Percentiles rank a stretch among this genome's conserved stretches.
phyloP scores from a whole-genome alignment of 768 basidiomycete genomes.

The Boletus insuetus region DNA sequence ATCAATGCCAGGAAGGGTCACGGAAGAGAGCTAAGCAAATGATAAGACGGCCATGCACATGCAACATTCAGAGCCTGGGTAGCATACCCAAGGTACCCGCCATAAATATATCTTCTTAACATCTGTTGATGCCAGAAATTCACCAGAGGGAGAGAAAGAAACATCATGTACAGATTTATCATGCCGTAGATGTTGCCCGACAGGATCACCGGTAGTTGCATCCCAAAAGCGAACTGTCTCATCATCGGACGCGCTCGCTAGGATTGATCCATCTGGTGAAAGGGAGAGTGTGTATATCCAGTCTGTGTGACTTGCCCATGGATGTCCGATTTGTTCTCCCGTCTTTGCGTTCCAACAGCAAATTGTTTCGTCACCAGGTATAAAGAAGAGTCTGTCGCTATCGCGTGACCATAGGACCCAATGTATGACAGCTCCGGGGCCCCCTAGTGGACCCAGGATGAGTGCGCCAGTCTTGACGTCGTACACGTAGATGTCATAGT shows the following conservation, averaged over 20 bases:
- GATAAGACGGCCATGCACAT: too few relatives aligned
- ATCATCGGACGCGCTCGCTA: not conserved
- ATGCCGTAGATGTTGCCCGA: not conserved
- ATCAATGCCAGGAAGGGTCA: too few relatives aligned
- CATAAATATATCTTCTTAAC: not conserved
- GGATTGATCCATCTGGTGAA: not conserved
- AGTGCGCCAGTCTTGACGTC: not conserved
- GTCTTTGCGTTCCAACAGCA: not conserved
- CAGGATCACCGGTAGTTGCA: not conserved
- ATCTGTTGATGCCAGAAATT: not conserved
- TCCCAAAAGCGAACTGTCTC: not conserved
- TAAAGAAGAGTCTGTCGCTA: not conserved
- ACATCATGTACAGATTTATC: not conserved
- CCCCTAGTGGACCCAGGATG: not conserved
- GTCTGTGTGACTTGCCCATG: not conserved
- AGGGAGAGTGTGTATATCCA: not conserved
- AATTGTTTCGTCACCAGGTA: not conserved
- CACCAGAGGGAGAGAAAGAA: not conserved
- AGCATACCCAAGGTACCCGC: not conserved
- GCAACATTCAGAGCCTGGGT: too few relatives aligned
- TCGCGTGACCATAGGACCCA: not conserved
- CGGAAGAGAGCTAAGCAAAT: too few relatives aligned
- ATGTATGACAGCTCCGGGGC: not conserved
- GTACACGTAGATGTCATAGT: not conserved
- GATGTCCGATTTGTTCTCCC: not conserved